These are phyloP conservation scores for Aspergillus panamensis DNA, from an alignment of 495 filamentous ascomycete genomes.

Conservation along the genomic window DNA sequence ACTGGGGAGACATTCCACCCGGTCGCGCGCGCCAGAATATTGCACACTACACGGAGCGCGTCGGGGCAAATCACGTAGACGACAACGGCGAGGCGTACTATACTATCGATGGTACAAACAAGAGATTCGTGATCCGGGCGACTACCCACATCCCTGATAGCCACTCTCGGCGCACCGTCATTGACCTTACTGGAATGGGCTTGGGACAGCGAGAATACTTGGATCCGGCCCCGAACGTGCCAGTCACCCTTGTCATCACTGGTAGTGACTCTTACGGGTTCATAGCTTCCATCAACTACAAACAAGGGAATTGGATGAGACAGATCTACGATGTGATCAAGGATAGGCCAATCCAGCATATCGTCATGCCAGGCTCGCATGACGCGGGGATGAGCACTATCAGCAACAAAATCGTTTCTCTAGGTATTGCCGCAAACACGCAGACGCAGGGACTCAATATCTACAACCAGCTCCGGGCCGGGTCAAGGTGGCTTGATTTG, in stretches of 20 bases:
- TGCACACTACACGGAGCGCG: constrained; percentile 4
- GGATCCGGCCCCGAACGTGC: constrained; percentile 10
- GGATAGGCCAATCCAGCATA: constrained; percentile 9
- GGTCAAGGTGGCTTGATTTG: constrained; percentile 14
- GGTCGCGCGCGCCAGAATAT: constrained; percentile 13
- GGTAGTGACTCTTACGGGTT: constrained; percentile 11
- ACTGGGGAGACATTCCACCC: constrained; percentile 14
- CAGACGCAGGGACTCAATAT: constrained; percentile 13
- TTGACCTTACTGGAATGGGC: constrained; percentile 15
- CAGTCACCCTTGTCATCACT: constrained; percentile 16
- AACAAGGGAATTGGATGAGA: constrained; percentile 9
- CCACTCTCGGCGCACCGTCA: constrained; percentile 12
- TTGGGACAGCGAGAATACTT: constrained; percentile 14
- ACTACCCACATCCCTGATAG: constrained; percentile 12
- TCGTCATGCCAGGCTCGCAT: constrained; percentile 15
- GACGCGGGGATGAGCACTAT: constrained; percentile 18
- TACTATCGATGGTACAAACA: constrained; percentile 8
- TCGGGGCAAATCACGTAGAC: constrained; percentile 5
- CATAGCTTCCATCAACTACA: constrained; percentile 9
- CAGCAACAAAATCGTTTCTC: constrained; percentile 9
- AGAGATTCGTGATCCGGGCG: constrained; percentile 12
- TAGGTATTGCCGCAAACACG: constrained; percentile 12
- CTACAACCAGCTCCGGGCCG: constrained; percentile 13
- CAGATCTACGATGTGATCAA: constrained; percentile 10
- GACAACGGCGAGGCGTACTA: constrained; percentile 15